These are phyloP conservation scores for Hortaea sp. DNA, from an alignment of 2,329 filamentous ascomycete species.

Conservation along the genomic window DNA sequence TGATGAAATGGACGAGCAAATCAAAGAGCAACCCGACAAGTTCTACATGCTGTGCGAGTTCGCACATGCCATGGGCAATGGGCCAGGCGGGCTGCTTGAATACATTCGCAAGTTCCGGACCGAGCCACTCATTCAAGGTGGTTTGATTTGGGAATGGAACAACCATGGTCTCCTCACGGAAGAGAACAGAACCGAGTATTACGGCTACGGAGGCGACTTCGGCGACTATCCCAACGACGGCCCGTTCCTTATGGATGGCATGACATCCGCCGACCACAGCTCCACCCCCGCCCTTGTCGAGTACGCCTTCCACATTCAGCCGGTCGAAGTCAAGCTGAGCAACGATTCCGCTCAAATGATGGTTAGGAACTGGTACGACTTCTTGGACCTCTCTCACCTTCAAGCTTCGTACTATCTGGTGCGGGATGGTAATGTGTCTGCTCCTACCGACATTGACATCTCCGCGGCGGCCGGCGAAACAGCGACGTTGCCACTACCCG, in stretches of 20 bases:
- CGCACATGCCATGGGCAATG: constrained; percentile 62
- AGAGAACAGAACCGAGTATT: constrained; percentile 30
- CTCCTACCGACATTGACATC: too few species aligned
- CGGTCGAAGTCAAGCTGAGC: constrained; percentile 23
- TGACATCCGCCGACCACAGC: constrained; percentile 32
- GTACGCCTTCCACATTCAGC: constrained; percentile 36
- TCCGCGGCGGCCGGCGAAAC: too few species aligned
- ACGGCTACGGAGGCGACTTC: constrained; percentile 36
- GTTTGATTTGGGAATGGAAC: constrained; percentile 40
- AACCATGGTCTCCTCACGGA: constrained; percentile 35
- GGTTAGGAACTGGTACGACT: constrained; percentile 24
- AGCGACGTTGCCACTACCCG: too few species aligned
- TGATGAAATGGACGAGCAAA: constrained; percentile 30
- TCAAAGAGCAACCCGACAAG: constrained; percentile 29
- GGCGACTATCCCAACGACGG: constrained; percentile 24
- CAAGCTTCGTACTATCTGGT: background rate
- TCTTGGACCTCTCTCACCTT: constrained; percentile 9
- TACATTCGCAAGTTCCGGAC: constrained; percentile 55
- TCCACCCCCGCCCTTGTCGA: constrained; percentile 31
- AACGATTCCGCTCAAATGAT: constrained; percentile 10
- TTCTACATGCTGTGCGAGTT: constrained; percentile 50
- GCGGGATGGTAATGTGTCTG: too few species aligned
- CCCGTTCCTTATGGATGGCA: constrained; percentile 38
- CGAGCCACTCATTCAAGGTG: constrained; percentile 54
- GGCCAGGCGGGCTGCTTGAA: constrained; percentile 58